A percentile compares a stretch with the other conserved stretches of the same genome.
phyloP scores from a whole-genome alignment of 2,329 filamentous ascomycete species.

The Talaromyces rugulosus region DNA sequence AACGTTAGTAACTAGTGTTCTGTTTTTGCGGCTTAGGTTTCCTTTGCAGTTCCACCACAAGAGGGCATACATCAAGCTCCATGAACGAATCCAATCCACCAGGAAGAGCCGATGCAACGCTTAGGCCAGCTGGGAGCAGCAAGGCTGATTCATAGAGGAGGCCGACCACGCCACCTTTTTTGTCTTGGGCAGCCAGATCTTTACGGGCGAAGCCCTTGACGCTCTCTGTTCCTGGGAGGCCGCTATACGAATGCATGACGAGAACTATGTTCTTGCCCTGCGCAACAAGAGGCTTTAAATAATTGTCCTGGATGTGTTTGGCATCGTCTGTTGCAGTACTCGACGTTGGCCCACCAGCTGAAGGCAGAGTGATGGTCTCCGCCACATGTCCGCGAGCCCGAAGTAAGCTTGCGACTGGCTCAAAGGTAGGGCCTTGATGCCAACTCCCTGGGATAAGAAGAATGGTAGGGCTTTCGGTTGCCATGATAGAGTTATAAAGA shows the following conservation, averaged over 20 bases:
- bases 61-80: background rate
- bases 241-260: background rate
- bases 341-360: background rate
- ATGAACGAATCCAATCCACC: background rate
- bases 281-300: background rate
- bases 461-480: background rate
- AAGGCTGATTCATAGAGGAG: background rate
- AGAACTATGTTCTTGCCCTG: background rate
- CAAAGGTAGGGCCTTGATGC: background rate
- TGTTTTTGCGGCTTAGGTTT: background rate
- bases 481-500: background rate
- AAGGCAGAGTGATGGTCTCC: background rate
- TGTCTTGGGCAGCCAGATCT: background rate
- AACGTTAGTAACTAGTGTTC: background rate
- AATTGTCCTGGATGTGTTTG: background rate
- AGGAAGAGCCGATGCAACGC: background rate
- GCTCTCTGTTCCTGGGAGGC: background rate
- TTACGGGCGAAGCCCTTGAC: background rate
- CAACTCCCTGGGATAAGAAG: background rate
- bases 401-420: background rate
- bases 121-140: background rate
- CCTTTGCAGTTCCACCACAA: background rate
- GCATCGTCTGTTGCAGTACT: background rate
- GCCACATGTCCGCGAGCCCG: background rate
- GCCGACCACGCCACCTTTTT: background rate